A percentile compares a stretch with the other conserved stretches of the same genome.
Evolutionary conservation across 768 basidiomycete species (phyloP).

Genomic region (Rossbeevera mucosa): DNA sequence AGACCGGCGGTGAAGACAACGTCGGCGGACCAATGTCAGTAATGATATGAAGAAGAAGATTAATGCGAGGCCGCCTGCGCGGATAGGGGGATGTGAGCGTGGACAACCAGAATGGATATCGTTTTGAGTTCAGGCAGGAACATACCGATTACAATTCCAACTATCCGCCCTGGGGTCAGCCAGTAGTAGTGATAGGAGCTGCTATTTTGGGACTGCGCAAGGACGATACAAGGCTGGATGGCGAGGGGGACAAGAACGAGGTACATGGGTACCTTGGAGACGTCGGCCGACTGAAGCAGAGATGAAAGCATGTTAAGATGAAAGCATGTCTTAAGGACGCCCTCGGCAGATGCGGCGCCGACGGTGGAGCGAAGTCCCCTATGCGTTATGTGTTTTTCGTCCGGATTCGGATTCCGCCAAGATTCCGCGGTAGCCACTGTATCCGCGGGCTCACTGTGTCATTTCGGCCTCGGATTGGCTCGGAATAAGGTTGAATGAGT

Average conservation of each 20-base stretch:
- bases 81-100: neutral
- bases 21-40: slow-evolving; percentile 5
- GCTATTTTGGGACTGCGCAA: slow-evolving; percentile 9
- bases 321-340: too few species aligned
- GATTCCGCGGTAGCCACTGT: neutral
- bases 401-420: too few species aligned
- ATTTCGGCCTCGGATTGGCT: neutral
- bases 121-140: neutral
- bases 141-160: slow-evolving; percentile 25
- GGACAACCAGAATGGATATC: neutral
- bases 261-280: neutral
- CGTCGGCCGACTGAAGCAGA: neutral
- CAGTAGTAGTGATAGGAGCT: slow-evolving; percentile 14
- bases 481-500: neutral
- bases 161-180: slow-evolving; percentile 26
- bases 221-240: slow-evolving; percentile 1
- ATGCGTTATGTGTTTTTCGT: neutral
- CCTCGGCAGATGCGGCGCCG: neutral
- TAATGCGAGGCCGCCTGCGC: slow-evolving; percentile 8
- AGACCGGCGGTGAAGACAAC: neutral
- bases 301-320: neutral
- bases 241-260: slow-evolving; percentile 7
- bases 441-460: neutral
- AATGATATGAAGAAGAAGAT: slow-evolving; percentile 9
- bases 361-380: neutral